These are phyloP conservation scores for Plectosphaerella cucumerina DNA, from an alignment of 2,329 filamentous ascomycete species.

Conservation along the genomic window DNA sequence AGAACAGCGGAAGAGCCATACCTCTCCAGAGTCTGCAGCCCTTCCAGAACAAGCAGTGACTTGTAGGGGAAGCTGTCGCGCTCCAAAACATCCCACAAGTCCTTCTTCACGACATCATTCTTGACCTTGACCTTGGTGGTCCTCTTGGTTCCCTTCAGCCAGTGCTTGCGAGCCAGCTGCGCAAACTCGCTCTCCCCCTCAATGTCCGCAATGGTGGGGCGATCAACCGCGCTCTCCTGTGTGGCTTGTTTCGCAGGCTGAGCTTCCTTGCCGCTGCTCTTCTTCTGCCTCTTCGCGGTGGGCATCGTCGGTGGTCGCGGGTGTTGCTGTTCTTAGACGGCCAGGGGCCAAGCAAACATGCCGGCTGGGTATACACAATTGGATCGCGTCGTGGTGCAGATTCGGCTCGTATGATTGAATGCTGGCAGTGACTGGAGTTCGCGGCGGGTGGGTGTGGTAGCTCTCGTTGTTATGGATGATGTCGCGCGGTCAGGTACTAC, in stretches of 20 bases:
- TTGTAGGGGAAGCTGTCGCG: slow-evolving; percentile 73
- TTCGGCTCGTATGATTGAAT: no score
- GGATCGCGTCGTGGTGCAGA: no score
- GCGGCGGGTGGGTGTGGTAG: neutral
- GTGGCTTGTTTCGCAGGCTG: slow-evolving; percentile 25
- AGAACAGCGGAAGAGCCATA: slow-evolving; percentile 25
- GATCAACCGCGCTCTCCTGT: slow-evolving; percentile 36
- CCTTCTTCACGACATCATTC: slow-evolving; percentile 79
- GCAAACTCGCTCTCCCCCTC: slow-evolving; percentile 70
- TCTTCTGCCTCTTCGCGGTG: slow-evolving; percentile 55
- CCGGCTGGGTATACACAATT: no score
- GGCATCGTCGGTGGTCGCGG: slow-evolving; percentile 38
- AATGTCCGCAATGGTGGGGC: slow-evolving; percentile 64
- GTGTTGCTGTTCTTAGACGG: no score
- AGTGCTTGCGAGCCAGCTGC: slow-evolving; percentile 77
- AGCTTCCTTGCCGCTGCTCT: slow-evolving; percentile 40
- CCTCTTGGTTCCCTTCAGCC: slow-evolving; percentile 66
- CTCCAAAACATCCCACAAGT: slow-evolving; percentile 87
- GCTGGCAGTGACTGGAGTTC: no score
- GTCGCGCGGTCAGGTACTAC: neutral
- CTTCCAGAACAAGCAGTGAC: slow-evolving; percentile 79
- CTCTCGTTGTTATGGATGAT: neutral
- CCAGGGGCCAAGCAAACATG: no score
- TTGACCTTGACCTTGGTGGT: slow-evolving; percentile 66
- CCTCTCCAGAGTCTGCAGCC: slow-evolving; percentile 84